Evolutionary conservation across 306 rosid genomes (phyloP), one percentile per base, ranked within the genome.

Genomic region (Prunus mume): DNA sequence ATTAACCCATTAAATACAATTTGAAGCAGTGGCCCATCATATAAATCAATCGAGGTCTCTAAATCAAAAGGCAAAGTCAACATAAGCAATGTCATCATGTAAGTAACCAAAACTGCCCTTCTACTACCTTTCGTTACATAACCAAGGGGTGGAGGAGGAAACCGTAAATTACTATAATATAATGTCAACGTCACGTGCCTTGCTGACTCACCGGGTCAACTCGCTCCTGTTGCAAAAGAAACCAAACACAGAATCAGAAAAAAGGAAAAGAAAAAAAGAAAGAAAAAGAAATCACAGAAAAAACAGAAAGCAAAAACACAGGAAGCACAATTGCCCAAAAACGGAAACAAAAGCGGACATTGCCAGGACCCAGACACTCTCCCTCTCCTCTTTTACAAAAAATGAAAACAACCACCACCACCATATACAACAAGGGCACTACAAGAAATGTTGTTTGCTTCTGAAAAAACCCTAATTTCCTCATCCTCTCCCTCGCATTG

Each of bases 321-420:
- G 61, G 41, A 46, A 47, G 32, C 73, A 49, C 70, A 52, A 67
- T 68, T 72, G 67, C 74, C 73, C 54, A 14, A 60, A 22, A 63
- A 78, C 67, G 2, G 67, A 12, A 20, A 46, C 19, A 72, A 54
- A 71, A 64, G 12, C 69, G 74, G 80, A 63, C 84, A 20, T 80
- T 74, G 38, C 51, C 66, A 52, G 64, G 17, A 25, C 34, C 24
- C 34, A 1, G 13, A n/a, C 13, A 52, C 20, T 15, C 57, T 18
- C 7, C 61, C 12, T n/a, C 13, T 38, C 22, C 12, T 19, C 5
- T 51, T 51, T 51, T 51, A 14, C 61, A 19, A 4, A 55, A 18
- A 52, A 52, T 52, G 57, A 52, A 52, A 18, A 18, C 57, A 17
- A 52, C 19, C 1, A 15, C 18, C 51, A 47, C 18, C 25, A 73